Evolutionary conservation across 2,329 filamentous ascomycete species (phyloP), one percentile per base, ranked within the genome.

Genomic region (Graphiopsis chlorocephala): DNA sequence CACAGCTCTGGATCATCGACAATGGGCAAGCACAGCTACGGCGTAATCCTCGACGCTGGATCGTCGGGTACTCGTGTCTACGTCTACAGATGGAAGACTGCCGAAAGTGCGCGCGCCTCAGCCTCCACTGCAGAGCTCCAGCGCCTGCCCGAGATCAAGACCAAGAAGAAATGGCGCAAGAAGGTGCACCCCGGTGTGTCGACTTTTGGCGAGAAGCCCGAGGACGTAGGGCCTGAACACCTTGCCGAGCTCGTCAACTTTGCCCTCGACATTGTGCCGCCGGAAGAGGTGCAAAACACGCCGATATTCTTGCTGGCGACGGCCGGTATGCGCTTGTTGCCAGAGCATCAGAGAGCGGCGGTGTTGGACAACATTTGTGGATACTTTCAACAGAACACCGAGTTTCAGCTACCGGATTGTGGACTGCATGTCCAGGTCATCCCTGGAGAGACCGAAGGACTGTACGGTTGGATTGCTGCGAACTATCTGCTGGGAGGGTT

Each of bases 381-480:
- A 12, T 98, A 96, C 76, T 86, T 96, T 12, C 87, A 86, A 63
- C 81, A 85, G 57, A 88, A 90, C 64, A 94, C 93, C 1, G 81
- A 87, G 4, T 98, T 99, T 72, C 85, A 89, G 61, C 83, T 99
- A 1, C 92, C 93, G n/a, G 92, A 98, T 75, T 99, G 95, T 81
- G 86, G 85, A 66, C 79, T 92, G 45, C 92, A 98, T 74, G 89
- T 99, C 17, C 93, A 97, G 76, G 92, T 98, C 33, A 99, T 99
- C 67, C 88, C 93, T 0, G 95, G 95, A 50, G 93, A 97, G 77
- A 98, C 95, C 0, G 95, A 99, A 77, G 95, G 93, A 2, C 78
- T 99, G 31, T 99, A 98, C 72, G 95, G 95, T 45, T 99, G 95
- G 95, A 90, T 99, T 71, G 94, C 96, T 8, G 91, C 94, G 61